Percentiles rank a stretch among this genome's conserved stretches.
Conservation (phyloP, 805 yeast genomes). For the Myxozyma kluyveri region DNA sequence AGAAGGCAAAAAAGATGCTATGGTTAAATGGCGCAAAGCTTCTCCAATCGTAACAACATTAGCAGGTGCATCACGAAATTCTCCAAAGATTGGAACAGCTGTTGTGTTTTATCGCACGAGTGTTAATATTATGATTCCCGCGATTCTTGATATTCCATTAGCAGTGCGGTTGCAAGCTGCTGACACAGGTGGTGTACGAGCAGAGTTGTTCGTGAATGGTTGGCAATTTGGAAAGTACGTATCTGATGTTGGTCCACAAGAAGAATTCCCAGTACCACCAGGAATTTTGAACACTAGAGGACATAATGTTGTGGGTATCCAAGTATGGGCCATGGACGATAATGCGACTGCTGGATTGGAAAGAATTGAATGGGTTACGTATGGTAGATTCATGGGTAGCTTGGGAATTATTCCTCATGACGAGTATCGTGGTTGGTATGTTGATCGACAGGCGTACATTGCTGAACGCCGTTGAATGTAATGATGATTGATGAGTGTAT, state of each 20-base stretch:
- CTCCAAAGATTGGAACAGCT: slow-evolving; percentile 8
- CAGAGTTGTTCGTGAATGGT: slow-evolving; percentile 20
- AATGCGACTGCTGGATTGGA: slow-evolving; percentile 14
- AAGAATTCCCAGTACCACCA: slow-evolving; percentile 24
- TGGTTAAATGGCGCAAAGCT: slow-evolving; percentile 3
- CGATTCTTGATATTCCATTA: slow-evolving; percentile 16
- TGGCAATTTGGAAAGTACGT: slow-evolving; percentile 24
- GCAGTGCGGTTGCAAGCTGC: slow-evolving; percentile 15
- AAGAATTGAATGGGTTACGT: slow-evolving; percentile 13
- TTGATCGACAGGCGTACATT: slow-evolving; percentile 9
- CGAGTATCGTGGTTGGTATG: slow-evolving; percentile 17
- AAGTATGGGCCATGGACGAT: slow-evolving; percentile 16
- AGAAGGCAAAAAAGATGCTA: background rate
- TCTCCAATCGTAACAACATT: slow-evolving; percentile 3
- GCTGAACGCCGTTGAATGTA: background rate
- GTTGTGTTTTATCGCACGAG: slow-evolving; percentile 15
- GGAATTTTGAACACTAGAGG: slow-evolving; percentile 20
- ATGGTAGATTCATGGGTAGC: slow-evolving; percentile 11
- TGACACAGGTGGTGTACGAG: slow-evolving; percentile 13
- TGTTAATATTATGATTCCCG: slow-evolving; percentile 11
- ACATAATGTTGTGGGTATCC: slow-evolving; percentile 12
- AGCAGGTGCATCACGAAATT: slow-evolving; percentile 1
- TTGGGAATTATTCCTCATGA: slow-evolving; percentile 17
- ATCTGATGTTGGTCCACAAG: slow-evolving; percentile 22
- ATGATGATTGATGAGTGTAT: background rate